Conservation (phyloP, 106 monocot species). For the Apostasia ramifera region DNA sequence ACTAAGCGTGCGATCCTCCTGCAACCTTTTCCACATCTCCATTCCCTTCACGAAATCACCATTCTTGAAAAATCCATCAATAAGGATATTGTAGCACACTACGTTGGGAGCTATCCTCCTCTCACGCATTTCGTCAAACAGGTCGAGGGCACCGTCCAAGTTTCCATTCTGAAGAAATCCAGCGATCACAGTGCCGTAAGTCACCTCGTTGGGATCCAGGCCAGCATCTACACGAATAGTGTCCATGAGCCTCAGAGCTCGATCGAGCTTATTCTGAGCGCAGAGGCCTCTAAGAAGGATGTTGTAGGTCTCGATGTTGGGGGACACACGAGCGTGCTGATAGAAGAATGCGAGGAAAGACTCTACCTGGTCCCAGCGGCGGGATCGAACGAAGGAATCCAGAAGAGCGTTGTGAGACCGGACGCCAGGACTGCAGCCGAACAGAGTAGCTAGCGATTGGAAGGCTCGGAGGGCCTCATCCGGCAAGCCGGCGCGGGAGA, state of each 20-base stretch:
- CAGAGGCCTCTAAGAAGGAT: slow-evolving; percentile 72
- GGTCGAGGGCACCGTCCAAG: slow-evolving; percentile 22
- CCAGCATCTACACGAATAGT: slow-evolving; percentile 10
- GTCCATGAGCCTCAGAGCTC: slow-evolving; percentile 22
- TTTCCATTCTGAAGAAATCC: slow-evolving; percentile 23
- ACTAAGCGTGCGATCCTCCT: slow-evolving; percentile 28
- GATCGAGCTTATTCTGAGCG: slow-evolving; percentile 13
- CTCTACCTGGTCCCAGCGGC: slow-evolving; percentile 50
- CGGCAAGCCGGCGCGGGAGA: slow-evolving; percentile 72
- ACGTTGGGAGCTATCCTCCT: slow-evolving; percentile 38
- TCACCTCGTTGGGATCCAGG: slow-evolving; percentile 35
- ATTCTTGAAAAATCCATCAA: slow-evolving; percentile 69
- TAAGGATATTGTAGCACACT: slow-evolving; percentile 77
- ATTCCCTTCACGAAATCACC: slow-evolving; percentile 44
- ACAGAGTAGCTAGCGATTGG: slow-evolving; percentile 27
- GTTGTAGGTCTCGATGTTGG: slow-evolving; percentile 79
- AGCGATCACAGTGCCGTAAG: slow-evolving; percentile 40
- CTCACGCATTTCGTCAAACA: slow-evolving; percentile 88
- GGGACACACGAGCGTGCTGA: slow-evolving; percentile 19
- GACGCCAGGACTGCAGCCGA: slow-evolving; percentile 59
- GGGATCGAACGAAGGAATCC: slow-evolving; percentile 78
- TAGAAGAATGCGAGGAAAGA: slow-evolving; percentile 61
- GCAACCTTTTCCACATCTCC: slow-evolving; percentile 54
- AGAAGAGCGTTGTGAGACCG: slow-evolving; percentile 86
- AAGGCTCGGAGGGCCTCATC: slow-evolving; percentile 63